A percentile compares a stretch with the other conserved stretches of the same genome.
phyloP scores from a whole-genome alignment of 768 basidiomycete genomes.

The Lactifluus hygrophoroides region DNA sequence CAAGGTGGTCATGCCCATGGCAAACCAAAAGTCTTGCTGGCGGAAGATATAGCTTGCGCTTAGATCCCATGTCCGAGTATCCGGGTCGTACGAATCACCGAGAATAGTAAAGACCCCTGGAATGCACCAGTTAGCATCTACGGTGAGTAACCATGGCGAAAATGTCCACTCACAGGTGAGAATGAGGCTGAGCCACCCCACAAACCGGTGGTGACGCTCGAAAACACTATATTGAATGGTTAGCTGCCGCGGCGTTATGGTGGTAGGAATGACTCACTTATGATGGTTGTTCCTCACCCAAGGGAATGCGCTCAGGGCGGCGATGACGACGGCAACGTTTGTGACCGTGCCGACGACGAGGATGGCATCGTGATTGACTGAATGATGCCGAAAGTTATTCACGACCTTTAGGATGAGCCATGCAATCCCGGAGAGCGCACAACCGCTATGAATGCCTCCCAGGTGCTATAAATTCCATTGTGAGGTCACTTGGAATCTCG shows the following conservation, averaged over 20 bases:
- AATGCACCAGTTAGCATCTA: slow-evolving; percentile 9
- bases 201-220: slow-evolving; percentile 37
- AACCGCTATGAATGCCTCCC: slow-evolving; percentile 39
- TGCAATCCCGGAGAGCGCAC: slow-evolving; percentile 31
- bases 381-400: slow-evolving; percentile 31
- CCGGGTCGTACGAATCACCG: slow-evolving; percentile 31
- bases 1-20: slow-evolving; percentile 34
- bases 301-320: slow-evolving; percentile 34
- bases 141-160: background rate
- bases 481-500: background rate
- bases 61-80: slow-evolving; percentile 30
- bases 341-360: slow-evolving; percentile 34
- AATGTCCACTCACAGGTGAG: slow-evolving; percentile 13
- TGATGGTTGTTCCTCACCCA: slow-evolving; percentile 38
- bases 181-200: slow-evolving; percentile 34
- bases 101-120: slow-evolving; percentile 38
- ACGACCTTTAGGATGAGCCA: slow-evolving; percentile 33
- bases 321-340: slow-evolving; percentile 31
- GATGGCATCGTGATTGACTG: slow-evolving; percentile 29
- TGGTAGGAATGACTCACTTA: slow-evolving; percentile 27
- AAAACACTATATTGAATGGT: slow-evolving; percentile 28
- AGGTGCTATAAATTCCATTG: slow-evolving; percentile 28
- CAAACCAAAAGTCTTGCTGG: slow-evolving; percentile 38
- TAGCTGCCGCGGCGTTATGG: slow-evolving; percentile 7
- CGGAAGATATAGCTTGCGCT: slow-evolving; percentile 28